phyloP scores from a whole-genome alignment of 139 green algal species.

The Mesotaenium endlicherianum region DNA sequence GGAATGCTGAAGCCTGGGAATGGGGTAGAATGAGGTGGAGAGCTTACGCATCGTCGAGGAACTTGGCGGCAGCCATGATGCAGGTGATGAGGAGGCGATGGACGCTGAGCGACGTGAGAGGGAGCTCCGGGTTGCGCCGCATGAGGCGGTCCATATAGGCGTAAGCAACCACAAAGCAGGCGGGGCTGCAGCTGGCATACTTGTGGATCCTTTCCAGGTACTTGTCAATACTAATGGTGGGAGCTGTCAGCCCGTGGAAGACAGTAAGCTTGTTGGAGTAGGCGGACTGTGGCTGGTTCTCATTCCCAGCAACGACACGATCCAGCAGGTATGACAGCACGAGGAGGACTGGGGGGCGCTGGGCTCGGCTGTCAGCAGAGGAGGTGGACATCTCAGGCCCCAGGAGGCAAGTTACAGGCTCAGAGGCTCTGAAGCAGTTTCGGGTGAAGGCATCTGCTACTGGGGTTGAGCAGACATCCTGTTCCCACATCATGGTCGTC shows the following conservation, averaged over 20 bases:
- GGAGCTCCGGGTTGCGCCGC: constrained; percentile 51
- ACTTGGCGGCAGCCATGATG: constrained; percentile 73
- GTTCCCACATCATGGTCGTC: too few species aligned
- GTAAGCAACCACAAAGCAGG: constrained; percentile 70
- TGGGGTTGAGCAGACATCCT: too few species aligned
- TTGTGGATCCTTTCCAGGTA: constrained; percentile 72
- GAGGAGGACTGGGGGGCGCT: constrained; percentile 21
- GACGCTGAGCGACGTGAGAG: constrained; percentile 60
- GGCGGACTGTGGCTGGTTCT: too few species aligned
- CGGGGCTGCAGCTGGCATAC: constrained; percentile 73
- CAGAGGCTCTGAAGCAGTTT: too few species aligned
- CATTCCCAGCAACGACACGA: constrained; percentile 24
- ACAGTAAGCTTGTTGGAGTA: constrained; percentile 39
- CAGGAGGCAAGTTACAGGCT: too few species aligned
- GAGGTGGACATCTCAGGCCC: too few species aligned
- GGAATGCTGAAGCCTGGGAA: neutral
- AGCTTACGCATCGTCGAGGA: constrained; percentile 70
- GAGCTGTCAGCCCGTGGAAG: constrained; percentile 66
- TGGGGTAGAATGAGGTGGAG: too few species aligned
- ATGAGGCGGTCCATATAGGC: constrained; percentile 68
- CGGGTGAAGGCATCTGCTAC: too few species aligned
- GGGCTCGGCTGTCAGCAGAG: too few species aligned
- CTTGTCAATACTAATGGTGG: constrained; percentile 63
- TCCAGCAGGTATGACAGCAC: constrained; percentile 40
- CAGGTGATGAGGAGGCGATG: constrained; percentile 71